Conservation (phyloP, 768 basidiomycete genomes). For the Trametes maxima region DNA sequence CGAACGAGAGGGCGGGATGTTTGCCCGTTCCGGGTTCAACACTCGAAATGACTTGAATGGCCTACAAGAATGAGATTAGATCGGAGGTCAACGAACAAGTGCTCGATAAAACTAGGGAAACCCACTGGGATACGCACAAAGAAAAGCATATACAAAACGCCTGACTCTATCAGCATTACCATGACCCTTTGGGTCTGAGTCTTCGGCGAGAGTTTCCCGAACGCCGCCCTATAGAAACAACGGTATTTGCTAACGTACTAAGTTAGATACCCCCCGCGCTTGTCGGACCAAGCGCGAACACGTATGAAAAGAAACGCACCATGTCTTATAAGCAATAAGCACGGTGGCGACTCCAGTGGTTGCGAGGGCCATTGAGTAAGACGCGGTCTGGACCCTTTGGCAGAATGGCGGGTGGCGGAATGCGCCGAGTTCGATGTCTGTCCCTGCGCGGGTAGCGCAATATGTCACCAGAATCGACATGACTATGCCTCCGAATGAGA, state of each 20-base stretch:
- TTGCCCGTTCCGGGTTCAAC: conserved; percentile 9
- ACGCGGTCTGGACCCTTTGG: conserved; percentile 24
- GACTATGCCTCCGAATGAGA: conserved; percentile 5
- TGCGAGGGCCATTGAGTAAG: conserved; percentile 23
- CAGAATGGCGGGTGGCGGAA: conserved; percentile 28
- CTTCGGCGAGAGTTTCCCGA: conserved; percentile 1
- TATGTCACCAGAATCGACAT: conserved; percentile 24
- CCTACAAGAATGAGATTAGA: not conserved
- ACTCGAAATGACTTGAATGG: conserved; percentile 7
- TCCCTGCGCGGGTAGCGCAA: conserved; percentile 22
- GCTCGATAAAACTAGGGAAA: no score
- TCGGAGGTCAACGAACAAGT: conserved; percentile 9
- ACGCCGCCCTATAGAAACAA: not conserved
- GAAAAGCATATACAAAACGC: conserved; percentile 29
- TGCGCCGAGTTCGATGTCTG: conserved; percentile 20
- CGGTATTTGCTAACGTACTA: conserved; percentile 1
- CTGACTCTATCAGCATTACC: conserved; percentile 28
- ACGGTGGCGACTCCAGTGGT: conserved; percentile 26
- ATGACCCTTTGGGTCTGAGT: conserved; percentile 22
- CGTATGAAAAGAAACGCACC: conserved; percentile 9
- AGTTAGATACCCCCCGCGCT: no score
- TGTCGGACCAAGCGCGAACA: not conserved
- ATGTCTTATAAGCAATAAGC: conserved; percentile 26
- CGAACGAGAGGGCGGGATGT: conserved; percentile 16
- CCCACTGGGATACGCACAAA: conserved; percentile 22